These are phyloP conservation scores for Scenedesmus sp. DNA, from an alignment of 163 green algal species.

Conservation along the genomic window DNA sequence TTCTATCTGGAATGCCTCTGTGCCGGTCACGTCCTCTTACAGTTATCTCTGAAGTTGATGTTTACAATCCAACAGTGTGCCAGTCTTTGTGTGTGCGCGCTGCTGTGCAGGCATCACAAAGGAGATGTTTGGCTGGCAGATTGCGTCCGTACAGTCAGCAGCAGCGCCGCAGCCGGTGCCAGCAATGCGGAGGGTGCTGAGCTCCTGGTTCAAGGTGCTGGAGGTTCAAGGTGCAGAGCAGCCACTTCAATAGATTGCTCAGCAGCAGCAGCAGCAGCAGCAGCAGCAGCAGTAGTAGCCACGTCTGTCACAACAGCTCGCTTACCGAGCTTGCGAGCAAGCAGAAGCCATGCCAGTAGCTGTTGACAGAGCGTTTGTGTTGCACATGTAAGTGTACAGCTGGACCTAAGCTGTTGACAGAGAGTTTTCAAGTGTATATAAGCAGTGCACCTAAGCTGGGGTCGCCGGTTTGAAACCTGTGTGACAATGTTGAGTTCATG, in stretches of 20 bases:
- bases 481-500: too few species aligned
- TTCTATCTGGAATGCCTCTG: too few species aligned
- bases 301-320: background rate
- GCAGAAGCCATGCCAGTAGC: too few species aligned
- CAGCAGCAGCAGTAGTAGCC: background rate
- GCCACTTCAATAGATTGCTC: background rate
- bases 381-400: too few species aligned
- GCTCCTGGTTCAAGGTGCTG: slow-evolving; percentile 41
- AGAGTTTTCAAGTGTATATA: too few species aligned
- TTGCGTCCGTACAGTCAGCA: background rate
- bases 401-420: too few species aligned
- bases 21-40: too few species aligned
- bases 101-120: slow-evolving; percentile 17
- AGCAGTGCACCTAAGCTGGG: too few species aligned
- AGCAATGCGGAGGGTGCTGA: slow-evolving; percentile 30
- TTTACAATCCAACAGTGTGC: background rate
- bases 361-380: background rate
- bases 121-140: slow-evolving; percentile 36
- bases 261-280: background rate
- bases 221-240: background rate
- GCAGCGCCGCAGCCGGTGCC: slow-evolving; percentile 22
- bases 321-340: too few species aligned
- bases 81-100: background rate
- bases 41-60: background rate
- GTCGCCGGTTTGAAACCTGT: too few species aligned